Conservation (phyloP, 345 rosid genomes). For the Combretum micranthum region DNA sequence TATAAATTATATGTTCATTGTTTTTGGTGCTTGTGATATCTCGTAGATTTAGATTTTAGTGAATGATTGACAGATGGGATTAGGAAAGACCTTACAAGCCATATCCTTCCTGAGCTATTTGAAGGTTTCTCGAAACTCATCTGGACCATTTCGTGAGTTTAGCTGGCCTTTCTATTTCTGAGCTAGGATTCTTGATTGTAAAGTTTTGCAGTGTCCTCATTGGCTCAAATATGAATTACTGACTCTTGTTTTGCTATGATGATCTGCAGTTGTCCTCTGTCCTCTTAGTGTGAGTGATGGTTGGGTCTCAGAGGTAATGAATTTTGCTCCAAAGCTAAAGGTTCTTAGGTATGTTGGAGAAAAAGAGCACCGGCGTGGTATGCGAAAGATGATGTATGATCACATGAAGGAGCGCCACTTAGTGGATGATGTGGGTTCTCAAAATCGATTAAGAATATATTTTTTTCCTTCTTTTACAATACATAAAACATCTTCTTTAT, state of each 20-base stretch:
- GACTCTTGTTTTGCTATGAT: not conserved
- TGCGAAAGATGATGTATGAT: conserved; percentile 44
- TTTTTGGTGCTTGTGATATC: not conserved
- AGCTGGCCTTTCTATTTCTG: conserved; percentile 12
- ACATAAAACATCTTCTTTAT: no score
- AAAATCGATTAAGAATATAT: not conserved
- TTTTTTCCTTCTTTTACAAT: not conserved
- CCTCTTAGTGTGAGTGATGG: conserved; percentile 87
- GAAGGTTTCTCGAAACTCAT: conserved; percentile 40
- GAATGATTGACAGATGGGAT: conserved; percentile 61
- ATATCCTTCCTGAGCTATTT: conserved; percentile 67
- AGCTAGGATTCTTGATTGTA: not conserved
- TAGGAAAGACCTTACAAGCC: conserved; percentile 91
- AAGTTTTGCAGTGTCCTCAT: not conserved
- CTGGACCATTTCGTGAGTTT: conserved; percentile 72
- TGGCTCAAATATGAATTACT: not conserved
- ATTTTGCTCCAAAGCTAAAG: conserved; percentile 56
- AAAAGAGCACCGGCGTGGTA: conserved; percentile 43
- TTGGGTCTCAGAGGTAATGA: conserved; percentile 68
- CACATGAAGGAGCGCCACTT: conserved; percentile 29
- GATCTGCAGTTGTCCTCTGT: conserved; percentile 64
- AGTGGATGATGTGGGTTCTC: conserved; percentile 38
- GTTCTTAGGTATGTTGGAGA: conserved; percentile 77
- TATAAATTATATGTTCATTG: not conserved
- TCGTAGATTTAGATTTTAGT: conserved; percentile 5